Evolutionary conservation across 306 rosid genomes (phyloP), one percentile per base, ranked within the genome.

Genomic region (Sindora glabra): DNA sequence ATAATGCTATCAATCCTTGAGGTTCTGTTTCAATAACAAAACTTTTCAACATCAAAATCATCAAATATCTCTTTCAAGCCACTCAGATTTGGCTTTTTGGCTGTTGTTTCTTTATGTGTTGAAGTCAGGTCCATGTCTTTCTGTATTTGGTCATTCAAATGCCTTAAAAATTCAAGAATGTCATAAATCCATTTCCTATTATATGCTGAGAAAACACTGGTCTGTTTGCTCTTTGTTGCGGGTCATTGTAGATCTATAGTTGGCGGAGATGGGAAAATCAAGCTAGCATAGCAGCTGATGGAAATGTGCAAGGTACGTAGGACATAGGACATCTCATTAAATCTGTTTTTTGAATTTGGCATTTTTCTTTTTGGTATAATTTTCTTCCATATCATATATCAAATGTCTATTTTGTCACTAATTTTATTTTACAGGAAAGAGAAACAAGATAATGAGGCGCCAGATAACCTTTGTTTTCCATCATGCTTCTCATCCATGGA

Each of bases 401-500:
- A 38, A 55, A 45, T 58, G 3, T 32, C 39, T 49, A 41, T 36
- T 32, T 1, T 49, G 32, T 56, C 41, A 48, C 48, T 42, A 25
- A 6, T 30, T n/a, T 18, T 62, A 38, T 47, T 58, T 44, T 48
- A 13, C 81, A 92, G 96, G 73, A 58, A 88, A 54, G 77, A 83
- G n/a, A 72, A 64, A 41, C 80, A 91, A 79, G 77, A 86, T 86
- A 68, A 74, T 92, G 98, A 88, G 81, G 74, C 81, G 96, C 69
- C 98, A 92, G 63, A 74, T 83, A 24, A 88, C 98, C 57, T 92
- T 92, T 66, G 80, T 92, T 70, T 92, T 70, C 65, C 98, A 92
- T 69, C 98, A 82, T 68, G 72, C 98, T 6, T 86, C 95, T 74
- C 98, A 92, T 79, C 96, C 98, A 26, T 92, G 96, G 98, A 92